Evolutionary conservation across 164 flowering plant species (phyloP).

Genomic region (Tetrastigma voinierianum): DNA sequence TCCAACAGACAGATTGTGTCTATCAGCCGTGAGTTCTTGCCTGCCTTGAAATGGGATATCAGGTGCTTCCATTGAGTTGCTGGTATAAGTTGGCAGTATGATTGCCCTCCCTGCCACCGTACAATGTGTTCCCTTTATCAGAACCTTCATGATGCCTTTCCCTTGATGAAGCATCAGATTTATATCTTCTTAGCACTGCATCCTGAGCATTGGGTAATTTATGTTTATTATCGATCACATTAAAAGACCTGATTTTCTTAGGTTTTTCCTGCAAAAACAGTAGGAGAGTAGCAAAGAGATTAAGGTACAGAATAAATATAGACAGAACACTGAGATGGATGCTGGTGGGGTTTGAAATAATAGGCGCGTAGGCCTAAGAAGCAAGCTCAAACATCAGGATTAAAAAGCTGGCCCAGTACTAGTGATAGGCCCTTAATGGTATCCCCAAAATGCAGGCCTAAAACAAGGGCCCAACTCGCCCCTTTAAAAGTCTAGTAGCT

Average conservation of each 20-base stretch:
- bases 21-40: conserved; percentile 13
- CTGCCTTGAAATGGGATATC: conserved; percentile 16
- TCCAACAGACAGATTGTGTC: conserved; percentile 8
- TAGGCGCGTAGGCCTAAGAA: too few species aligned
- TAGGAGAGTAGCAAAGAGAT: too few species aligned
- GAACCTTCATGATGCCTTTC: conserved; percentile 14
- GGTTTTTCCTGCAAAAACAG: conserved; percentile 28
- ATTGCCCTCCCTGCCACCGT: conserved; percentile 12
- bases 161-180: conserved; percentile 8
- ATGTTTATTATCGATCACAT: conserved; percentile 14
- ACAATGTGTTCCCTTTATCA: conserved; percentile 16
- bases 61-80: conserved; percentile 18
- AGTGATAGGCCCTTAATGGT: too few species aligned
- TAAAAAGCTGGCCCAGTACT: too few species aligned
- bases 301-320: too few species aligned
- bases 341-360: too few species aligned
- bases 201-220: conserved; percentile 15
- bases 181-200: conserved; percentile 15
- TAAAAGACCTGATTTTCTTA: conserved; percentile 12
- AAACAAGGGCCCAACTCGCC: too few species aligned
- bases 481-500: too few species aligned
- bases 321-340: too few species aligned
- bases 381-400: too few species aligned
- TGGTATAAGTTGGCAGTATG: conserved; percentile 20
- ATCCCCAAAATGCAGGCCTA: too few species aligned